Percentiles rank a stretch among this genome's conserved stretches.
Evolutionary conservation across 2,329 filamentous ascomycete species (phyloP).

Genomic region (Achaetomium macrosporum): DNA sequence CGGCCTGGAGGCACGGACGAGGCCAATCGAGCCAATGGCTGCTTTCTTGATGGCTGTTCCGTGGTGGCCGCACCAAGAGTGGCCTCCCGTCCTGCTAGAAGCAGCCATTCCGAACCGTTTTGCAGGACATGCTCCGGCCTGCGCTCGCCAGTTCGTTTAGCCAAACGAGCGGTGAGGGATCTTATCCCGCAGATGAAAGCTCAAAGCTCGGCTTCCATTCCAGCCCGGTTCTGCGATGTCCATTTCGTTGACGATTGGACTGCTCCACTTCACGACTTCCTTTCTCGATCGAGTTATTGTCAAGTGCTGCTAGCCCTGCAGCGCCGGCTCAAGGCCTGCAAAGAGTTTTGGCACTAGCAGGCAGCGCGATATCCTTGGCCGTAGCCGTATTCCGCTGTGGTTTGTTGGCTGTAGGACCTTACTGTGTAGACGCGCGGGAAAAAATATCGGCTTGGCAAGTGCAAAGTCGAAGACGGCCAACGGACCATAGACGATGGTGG

Average conservation of each 20-base stretch:
- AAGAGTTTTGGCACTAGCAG: too few relatives aligned
- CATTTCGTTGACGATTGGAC: not conserved
- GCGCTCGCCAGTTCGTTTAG: not conserved
- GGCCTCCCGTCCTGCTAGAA: not conserved
- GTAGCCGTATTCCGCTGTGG: too few relatives aligned
- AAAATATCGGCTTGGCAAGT: not conserved
- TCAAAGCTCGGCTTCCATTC: not conserved
- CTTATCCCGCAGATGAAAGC: not conserved
- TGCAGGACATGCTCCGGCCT: not conserved
- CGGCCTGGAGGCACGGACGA: not conserved
- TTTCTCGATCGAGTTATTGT: too few relatives aligned
- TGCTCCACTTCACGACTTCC: too few relatives aligned
- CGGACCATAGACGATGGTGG: not conserved
- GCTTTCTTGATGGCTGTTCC: not conserved
- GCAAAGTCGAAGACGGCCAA: not conserved
- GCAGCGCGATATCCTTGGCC: too few relatives aligned
- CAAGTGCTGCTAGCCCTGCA: too few relatives aligned
- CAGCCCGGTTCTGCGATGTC: not conserved
- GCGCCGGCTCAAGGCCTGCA: too few relatives aligned
- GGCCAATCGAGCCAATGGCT: slow-evolving; percentile 10
- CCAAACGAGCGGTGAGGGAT: too few relatives aligned
- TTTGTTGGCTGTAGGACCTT: too few relatives aligned
- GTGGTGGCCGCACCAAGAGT: slow-evolving; percentile 13
- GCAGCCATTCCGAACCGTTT: not conserved
- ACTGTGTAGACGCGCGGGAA: too few relatives aligned